These are phyloP conservation scores for Pseudodiploospora longispora DNA, from an alignment of 2,329 filamentous ascomycete genomes.

Conservation along the genomic window DNA sequence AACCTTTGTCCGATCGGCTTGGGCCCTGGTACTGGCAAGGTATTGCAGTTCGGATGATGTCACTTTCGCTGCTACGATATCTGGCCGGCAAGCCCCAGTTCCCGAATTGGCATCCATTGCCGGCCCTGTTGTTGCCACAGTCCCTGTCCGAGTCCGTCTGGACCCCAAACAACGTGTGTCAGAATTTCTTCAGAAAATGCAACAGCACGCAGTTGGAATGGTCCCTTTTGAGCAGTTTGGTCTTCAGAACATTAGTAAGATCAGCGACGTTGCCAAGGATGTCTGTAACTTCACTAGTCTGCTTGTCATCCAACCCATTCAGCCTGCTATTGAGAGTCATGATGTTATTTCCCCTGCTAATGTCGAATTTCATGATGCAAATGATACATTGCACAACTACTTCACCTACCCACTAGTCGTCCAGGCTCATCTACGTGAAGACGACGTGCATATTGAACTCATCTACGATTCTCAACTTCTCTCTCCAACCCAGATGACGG, in stretches of 20 bases:
- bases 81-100: slow-evolving; percentile 10
- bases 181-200: slow-evolving; percentile 9
- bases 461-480: slow-evolving; percentile 1
- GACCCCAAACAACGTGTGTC: slow-evolving; percentile 3
- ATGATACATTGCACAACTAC: background rate
- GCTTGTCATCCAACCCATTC: slow-evolving; percentile 4
- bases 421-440: slow-evolving; percentile 2
- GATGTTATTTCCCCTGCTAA: background rate
- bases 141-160: slow-evolving; percentile 10
- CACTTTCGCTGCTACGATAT: slow-evolving; percentile 5
- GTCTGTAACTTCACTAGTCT: slow-evolving; percentile 3
- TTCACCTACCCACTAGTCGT: background rate
- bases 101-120: slow-evolving; percentile 8
- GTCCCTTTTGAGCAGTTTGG: slow-evolving; percentile 17
- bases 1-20: slow-evolving; percentile 3
- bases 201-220: slow-evolving; percentile 11
- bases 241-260: slow-evolving; percentile 12
- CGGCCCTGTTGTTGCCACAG: slow-evolving; percentile 11
- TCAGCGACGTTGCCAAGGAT: slow-evolving; percentile 7
- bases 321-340: background rate
- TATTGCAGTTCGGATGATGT: background rate
- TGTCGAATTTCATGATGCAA: too few relatives aligned
- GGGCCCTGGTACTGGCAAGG: slow-evolving; percentile 4
- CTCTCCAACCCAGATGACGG: background rate
- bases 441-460: slow-evolving; percentile 1